A percentile compares a stretch with the other conserved stretches of the same genome.
phyloP scores from a whole-genome alignment of 305 asterid genomes.

The Solanum hybrid region DNA sequence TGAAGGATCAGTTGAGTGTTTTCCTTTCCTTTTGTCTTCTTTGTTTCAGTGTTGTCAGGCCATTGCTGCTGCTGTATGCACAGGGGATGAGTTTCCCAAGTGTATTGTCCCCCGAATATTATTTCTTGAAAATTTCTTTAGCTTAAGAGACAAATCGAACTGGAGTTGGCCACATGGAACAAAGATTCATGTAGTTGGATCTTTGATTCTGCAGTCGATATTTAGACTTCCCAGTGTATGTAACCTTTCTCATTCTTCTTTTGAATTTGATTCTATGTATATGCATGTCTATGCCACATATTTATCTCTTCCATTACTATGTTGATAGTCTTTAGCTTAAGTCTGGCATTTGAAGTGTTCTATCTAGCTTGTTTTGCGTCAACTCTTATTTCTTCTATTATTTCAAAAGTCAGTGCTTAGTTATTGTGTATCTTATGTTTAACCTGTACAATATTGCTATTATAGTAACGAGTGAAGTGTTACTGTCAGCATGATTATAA shows the following conservation, averaged over 20 bases:
- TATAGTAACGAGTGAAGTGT: background rate
- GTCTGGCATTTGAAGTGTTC: background rate
- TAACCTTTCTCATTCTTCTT: conserved; percentile 6
- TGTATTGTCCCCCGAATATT: conserved; percentile 63
- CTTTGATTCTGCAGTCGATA: conserved; percentile 78
- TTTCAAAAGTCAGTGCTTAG: background rate
- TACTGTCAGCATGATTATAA: background rate
- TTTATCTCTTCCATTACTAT: background rate
- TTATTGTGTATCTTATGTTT: background rate
- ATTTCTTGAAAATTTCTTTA: conserved; percentile 62
- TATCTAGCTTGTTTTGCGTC: conserved; percentile 1
- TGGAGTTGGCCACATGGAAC: conserved; percentile 80
- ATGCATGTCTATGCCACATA: background rate
- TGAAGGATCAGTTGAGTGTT: background rate
- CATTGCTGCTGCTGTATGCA: conserved; percentile 68
- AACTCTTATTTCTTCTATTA: background rate
- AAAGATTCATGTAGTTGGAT: conserved; percentile 77
- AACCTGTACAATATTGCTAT: background rate
- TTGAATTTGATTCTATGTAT: background rate
- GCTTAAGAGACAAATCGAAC: conserved; percentile 44
- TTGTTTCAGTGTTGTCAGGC: conserved; percentile 76
- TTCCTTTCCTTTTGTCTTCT: background rate
- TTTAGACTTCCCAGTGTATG: conserved; percentile 75
- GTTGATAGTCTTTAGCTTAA: background rate
- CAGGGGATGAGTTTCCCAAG: conserved; percentile 41